Evolutionary conservation across 805 yeast species (phyloP), one percentile per base, ranked within the genome.

Genomic region (Starmera amethionina): DNA sequence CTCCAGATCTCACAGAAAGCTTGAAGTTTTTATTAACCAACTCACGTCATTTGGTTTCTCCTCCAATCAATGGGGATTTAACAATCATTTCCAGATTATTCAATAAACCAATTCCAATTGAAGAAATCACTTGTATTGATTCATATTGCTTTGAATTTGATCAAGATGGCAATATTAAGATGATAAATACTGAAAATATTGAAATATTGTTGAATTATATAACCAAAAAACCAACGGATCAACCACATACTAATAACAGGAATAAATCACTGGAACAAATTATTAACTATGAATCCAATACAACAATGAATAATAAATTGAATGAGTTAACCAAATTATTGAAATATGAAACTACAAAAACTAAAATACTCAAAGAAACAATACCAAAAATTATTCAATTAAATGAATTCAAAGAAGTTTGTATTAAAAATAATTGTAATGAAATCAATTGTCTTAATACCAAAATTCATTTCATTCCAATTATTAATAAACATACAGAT

Each of bases 401-500:
- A 57, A 56, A 32, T 29, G 32, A 6, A 47, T 48, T 11, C 36
- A 44, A 30, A 46, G 51, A 8, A 55, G n/a, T 13, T 15, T 14
- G 30, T 4, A 22, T 22, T 18, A 37, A 39, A 35, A 28, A 9
- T 5, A 41, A 30, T 10, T 27, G 28, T 13, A 28, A 34, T 16
- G 31, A 37, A 15, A 16, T n/a, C 15, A 38, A 46, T 28, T 70
- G 57, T 48, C 51, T 63, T 15, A 57, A 50, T 34, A 48, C 47
- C 15, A 68, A 67, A 40, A 68, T 70, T 40, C 82, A 76, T 54
- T 74, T 66, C 48, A 62, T 75, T n/a, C 80, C 80, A 11, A 62
- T 73, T 28, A 59, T 74, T 28, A 75, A 73, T 43, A 51, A 62
- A 13, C 79, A 75, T 42, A 87, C 96, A 0, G 97, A 90, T 51